A percentile compares a stretch with the other conserved stretches of the same genome.
Conservation (phyloP, 208 protist species). For the Crithidia sp. region DNA sequence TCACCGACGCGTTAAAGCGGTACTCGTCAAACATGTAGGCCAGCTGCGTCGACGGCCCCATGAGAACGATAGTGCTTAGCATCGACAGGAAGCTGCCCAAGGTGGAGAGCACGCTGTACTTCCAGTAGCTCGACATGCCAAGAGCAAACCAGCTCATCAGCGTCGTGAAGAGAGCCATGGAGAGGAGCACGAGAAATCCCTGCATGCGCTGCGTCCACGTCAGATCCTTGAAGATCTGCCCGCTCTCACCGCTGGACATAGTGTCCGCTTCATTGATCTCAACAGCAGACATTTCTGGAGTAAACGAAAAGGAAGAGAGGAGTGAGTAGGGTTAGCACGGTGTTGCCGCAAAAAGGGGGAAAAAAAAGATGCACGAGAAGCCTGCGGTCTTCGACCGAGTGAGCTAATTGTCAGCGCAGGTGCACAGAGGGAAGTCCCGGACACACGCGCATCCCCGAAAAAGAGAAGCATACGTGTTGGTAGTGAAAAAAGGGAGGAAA, state of each 20-base stretch:
- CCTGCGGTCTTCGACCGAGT: no score
- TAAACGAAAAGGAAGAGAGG: background rate
- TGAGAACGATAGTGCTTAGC: slow-evolving; percentile 79
- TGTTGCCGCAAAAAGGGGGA: no score
- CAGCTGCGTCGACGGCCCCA: slow-evolving; percentile 85
- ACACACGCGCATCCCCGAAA: no score
- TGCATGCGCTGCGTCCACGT: slow-evolving; percentile 83
- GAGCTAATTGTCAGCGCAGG: no score
- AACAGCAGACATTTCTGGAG: slow-evolving; percentile 25
- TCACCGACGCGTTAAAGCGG: slow-evolving; percentile 55
- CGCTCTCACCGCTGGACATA: slow-evolving; percentile 46
- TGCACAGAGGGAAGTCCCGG: no score
- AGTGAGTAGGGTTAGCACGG: no score
- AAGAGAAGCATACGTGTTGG: no score
- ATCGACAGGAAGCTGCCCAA: slow-evolving; percentile 85
- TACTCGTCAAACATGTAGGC: slow-evolving; percentile 92
- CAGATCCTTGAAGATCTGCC: slow-evolving; percentile 71
- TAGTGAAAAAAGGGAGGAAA: background rate
- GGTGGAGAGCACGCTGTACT: slow-evolving; percentile 81
- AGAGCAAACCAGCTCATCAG: slow-evolving; percentile 88
- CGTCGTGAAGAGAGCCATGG: slow-evolving; percentile 76
- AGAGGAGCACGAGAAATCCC: slow-evolving; percentile 81
- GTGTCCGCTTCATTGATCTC: slow-evolving; percentile 38
- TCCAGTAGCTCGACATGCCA: slow-evolving; percentile 78
- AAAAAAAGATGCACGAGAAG: no score